These are phyloP conservation scores for Coemansia aciculifera DNA, from an alignment of 192 early-diverging fungal genomes.

Conservation along the genomic window DNA sequence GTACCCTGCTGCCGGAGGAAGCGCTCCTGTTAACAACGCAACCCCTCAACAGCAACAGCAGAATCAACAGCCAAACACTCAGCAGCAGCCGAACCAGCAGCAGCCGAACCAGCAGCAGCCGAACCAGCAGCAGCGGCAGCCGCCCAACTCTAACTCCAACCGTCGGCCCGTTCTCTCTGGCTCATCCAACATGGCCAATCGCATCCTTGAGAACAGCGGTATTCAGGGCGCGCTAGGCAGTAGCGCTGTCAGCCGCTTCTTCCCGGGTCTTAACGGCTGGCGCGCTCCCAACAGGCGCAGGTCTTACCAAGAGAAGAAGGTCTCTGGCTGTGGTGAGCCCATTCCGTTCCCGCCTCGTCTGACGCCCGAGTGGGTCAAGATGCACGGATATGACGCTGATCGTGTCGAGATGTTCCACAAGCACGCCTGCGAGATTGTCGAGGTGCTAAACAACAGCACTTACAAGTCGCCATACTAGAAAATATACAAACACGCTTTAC, in stretches of 20 bases:
- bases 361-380: constrained; percentile 46
- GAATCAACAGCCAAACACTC: background rate
- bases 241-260: constrained; percentile 39
- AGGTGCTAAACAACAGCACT: constrained; percentile 53
- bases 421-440: constrained; percentile 44
- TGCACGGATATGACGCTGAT: constrained; percentile 44
- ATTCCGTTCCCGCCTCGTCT: constrained; percentile 49
- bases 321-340: constrained; percentile 18
- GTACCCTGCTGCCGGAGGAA: constrained; percentile 29
- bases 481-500: background rate
- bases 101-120: constrained; percentile 14
- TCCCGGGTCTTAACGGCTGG: constrained; percentile 30
- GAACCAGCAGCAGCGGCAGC: constrained; percentile 18
- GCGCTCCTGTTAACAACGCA: constrained; percentile 8
- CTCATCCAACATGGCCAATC: constrained; percentile 32
- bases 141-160: constrained; percentile 5
- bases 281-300: constrained; percentile 18
- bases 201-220: constrained; percentile 26
- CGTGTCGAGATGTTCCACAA: constrained; percentile 42
- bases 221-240: constrained; percentile 35
- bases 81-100: constrained; percentile 11
- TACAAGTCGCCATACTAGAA: constrained; percentile 54
- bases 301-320: constrained; percentile 27
- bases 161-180: constrained; percentile 16
- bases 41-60: constrained; percentile 5